Percentiles rank a stretch among this genome's conserved stretches.
These are phyloP conservation scores for Chalciporus pseudorubinellus DNA, from an alignment of 768 basidiomycete species.

Conservation along the genomic window DNA sequence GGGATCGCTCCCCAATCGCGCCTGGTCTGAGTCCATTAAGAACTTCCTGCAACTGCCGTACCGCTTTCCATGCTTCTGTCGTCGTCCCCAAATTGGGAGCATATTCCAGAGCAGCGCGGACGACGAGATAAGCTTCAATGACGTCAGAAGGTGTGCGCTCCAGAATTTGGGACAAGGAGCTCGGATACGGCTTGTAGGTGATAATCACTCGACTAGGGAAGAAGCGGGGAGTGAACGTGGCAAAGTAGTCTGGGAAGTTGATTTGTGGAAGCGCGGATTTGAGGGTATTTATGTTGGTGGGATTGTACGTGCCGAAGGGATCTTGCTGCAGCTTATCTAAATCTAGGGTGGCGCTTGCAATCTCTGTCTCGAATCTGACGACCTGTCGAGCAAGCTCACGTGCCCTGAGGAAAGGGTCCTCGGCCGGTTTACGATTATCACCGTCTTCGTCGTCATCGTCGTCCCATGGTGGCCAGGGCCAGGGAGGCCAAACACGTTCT, in stretches of 20 bases:
- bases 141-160: slow-evolving; percentile 63
- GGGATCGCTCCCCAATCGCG: slow-evolving; percentile 75
- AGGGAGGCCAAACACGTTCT: slow-evolving; percentile 63
- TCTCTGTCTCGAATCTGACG: slow-evolving; percentile 70
- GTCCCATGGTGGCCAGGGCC: slow-evolving; percentile 88
- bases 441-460: slow-evolving; percentile 50
- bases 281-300: slow-evolving; percentile 66
- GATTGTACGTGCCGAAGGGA: slow-evolving; percentile 89
- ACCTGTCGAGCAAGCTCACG: slow-evolving; percentile 67
- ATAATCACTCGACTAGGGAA: slow-evolving; percentile 78
- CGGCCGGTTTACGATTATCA: slow-evolving; percentile 35
- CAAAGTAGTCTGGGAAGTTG: slow-evolving; percentile 81
- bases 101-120: slow-evolving; percentile 67
- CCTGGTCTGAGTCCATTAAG: slow-evolving; percentile 87
- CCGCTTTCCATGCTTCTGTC: slow-evolving; percentile 78
- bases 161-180: slow-evolving; percentile 66
- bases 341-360: slow-evolving; percentile 81
- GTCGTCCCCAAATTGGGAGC: slow-evolving; percentile 69
- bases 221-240: slow-evolving; percentile 74
- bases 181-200: slow-evolving; percentile 76
- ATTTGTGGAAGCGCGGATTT: slow-evolving; percentile 70
- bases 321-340: slow-evolving; percentile 75
- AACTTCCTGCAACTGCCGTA: slow-evolving; percentile 64
- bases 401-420: slow-evolving; percentile 43
- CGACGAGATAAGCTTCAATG: slow-evolving; percentile 83